phyloP scores from a whole-genome alignment of 2,329 filamentous ascomycete genomes.

The Talaromyces albobiverticillius region DNA sequence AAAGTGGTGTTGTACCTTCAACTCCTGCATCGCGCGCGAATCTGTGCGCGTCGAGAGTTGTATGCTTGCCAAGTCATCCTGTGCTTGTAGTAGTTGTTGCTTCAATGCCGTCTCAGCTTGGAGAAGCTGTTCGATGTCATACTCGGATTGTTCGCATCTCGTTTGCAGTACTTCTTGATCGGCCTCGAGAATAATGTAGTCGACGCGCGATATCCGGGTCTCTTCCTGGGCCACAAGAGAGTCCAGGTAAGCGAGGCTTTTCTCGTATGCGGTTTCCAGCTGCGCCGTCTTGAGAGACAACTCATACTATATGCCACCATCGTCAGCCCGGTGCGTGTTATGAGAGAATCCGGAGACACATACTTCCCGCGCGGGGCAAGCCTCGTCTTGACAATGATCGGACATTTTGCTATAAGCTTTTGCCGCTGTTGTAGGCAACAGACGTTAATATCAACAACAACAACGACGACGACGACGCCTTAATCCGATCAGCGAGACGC shows the following conservation, averaged over 20 bases:
- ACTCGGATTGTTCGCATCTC: slow-evolving; percentile 58
- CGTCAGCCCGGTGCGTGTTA: neutral
- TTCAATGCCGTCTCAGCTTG: slow-evolving; percentile 36
- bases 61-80: slow-evolving; percentile 42
- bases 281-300: slow-evolving; percentile 51
- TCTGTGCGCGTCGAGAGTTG: slow-evolving; percentile 43
- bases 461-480: too few species aligned
- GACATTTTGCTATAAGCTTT: slow-evolving; percentile 8
- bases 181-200: slow-evolving; percentile 68
- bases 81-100: slow-evolving; percentile 49
- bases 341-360: neutral
- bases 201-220: slow-evolving; percentile 65
- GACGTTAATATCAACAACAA: too few species aligned
- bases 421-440: too few species aligned
- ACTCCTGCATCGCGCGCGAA: slow-evolving; percentile 53
- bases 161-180: slow-evolving; percentile 68
- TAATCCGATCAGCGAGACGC: neutral
- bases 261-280: slow-evolving; percentile 69
- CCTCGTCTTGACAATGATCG: neutral
- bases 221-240: slow-evolving; percentile 73
- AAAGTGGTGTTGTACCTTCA: slow-evolving; percentile 48
- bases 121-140: slow-evolving; percentile 52
- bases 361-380: slow-evolving; percentile 24
- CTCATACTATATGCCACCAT: slow-evolving; percentile 23
- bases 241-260: slow-evolving; percentile 62